Conservation (phyloP, 371 early-diverging fungal genomes). For the Rhizopus arrhizus region DNA sequence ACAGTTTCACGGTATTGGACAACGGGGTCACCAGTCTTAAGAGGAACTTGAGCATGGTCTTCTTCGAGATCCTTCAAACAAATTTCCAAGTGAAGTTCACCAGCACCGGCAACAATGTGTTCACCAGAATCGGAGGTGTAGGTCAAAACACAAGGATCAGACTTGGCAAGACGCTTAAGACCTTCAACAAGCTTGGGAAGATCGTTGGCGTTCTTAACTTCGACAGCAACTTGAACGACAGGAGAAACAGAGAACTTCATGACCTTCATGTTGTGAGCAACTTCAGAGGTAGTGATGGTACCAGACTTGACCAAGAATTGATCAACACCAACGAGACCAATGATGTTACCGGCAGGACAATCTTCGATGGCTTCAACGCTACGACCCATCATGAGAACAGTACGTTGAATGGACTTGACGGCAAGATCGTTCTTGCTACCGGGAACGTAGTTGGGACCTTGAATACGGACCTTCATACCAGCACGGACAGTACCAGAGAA, state of each 20-base stretch:
- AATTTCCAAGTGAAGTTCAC: slow-evolving; percentile 99
- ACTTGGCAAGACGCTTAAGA: slow-evolving; percentile 97
- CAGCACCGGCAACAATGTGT: slow-evolving; percentile 99
- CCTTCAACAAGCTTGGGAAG: slow-evolving; percentile 99
- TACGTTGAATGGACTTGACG: slow-evolving; percentile 97
- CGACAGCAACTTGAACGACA: slow-evolving; percentile 98
- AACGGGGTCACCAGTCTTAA: slow-evolving; percentile 95
- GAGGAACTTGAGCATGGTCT: slow-evolving; percentile 98
- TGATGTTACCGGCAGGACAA: slow-evolving; percentile 98
- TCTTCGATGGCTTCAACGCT: slow-evolving; percentile 97
- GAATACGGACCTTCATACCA: slow-evolving; percentile 99
- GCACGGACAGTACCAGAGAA: slow-evolving; percentile 99
- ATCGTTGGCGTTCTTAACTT: slow-evolving; percentile 93
- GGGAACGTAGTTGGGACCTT: slow-evolving; percentile 97
- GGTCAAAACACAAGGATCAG: slow-evolving; percentile 98
- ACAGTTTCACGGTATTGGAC: slow-evolving; percentile 98
- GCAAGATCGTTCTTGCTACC: slow-evolving; percentile 95
- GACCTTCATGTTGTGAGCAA: slow-evolving; percentile 98
- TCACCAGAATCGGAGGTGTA: slow-evolving; percentile 96
- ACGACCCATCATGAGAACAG: slow-evolving; percentile 99
- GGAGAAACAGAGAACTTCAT: slow-evolving; percentile 99
- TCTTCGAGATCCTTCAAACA: slow-evolving; percentile 99
- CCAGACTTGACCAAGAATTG: slow-evolving; percentile 99
- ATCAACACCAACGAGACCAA: slow-evolving; percentile 99
- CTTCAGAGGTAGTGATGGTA: slow-evolving; percentile 95